Evolutionary conservation across 2,329 filamentous ascomycete species (phyloP), one percentile per base, ranked within the genome.

Genomic region (Ceratocystis diversiconidia): DNA sequence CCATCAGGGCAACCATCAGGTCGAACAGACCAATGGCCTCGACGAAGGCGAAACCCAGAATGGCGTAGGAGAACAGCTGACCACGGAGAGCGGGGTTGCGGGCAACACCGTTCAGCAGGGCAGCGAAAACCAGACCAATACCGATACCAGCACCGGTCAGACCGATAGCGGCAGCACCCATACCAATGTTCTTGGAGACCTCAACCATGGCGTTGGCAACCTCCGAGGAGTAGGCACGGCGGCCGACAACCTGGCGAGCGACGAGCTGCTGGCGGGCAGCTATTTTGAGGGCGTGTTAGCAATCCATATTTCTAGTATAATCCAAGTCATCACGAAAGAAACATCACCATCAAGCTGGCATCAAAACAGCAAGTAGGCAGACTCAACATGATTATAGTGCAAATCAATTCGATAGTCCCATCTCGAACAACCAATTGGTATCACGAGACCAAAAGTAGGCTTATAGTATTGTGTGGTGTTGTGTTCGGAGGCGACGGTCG

Each of bases 11-110:
- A 90, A 91, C 85, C 88, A 91, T 91, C 76, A 90, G 86, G 76
- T 90, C 87, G 86, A 90, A 90, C 76, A 90, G 85, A 87, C 87
- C 88, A 74, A 89, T 90, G 81, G 90, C 89, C 79, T 94, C 90
- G 79, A 92, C 89, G 87, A 94, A 94, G 77, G 89, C 90, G 82
- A 94, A 94, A 82, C 90, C 89, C 76, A 94, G 82, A 88, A 94
- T 92, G 85, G 89, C 89, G 82, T 94, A 92, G 73, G 88, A 89
- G 88, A 94, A 95, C 76, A 95, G 89, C 85, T 95, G 90, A 78
- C 89, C 90, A 82, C 89, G 88, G 82, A 95, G 89, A 76, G 88
- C 88, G 76, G 90, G 90, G 89, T 95, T 95, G 82, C 90, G 89
- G 82, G 90, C 89, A 78, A 94, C 89, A 81, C 86, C 86, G 80